Evolutionary conservation across 139 green algal species (phyloP), one percentile per base, ranked within the genome.

Genomic region (Dunaliella primolecta): DNA sequence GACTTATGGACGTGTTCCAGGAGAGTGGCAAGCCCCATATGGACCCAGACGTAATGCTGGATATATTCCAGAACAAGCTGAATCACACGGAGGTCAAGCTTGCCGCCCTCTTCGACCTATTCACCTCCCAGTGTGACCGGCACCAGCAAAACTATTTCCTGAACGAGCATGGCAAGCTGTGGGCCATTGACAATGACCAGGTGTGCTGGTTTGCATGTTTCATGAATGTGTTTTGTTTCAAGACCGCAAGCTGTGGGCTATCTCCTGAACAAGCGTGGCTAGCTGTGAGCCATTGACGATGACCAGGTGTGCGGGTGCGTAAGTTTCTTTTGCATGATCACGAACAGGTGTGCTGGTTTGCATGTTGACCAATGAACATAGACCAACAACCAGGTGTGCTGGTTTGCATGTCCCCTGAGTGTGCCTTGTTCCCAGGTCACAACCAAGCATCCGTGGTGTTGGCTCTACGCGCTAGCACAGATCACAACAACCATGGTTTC

Each of bases 181-280:
- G 81, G 79, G 83, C 88, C 70, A 93, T 93, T 80, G 90, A 93
- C 81, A 93, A 93, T 78, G 90, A 93, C 85, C 86, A 91, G 87
- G 86, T 86, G 36, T 0, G 87, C 33, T 1, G 15, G 25, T 77
- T 7, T 35, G 27, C 2, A n/a, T 77, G 27, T 35, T 72, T 15
- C 56, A 72, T 72, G 20, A 72, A 15, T 21, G 15, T 72, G 56
- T 72, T 15, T 21, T 29, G n/a, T n/a, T n/a, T n/a, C n/a, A n/a
- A n/a, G n/a, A n/a, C n/a, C n/a, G n/a, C n/a, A n/a, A n/a, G n/a
- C n/a, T n/a, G n/a, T n/a, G n/a, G n/a, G n/a, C 87, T 82, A 92
- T 24, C 91, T 93, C 81, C 25, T 93, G 33, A 86, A 79, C 0
- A 86, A 92, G 83, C 36, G 78, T 3, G 88, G 88, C 80, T 83